phyloP scores from a whole-genome alignment of 139 green algal species.

The Haematococcus sp. region DNA sequence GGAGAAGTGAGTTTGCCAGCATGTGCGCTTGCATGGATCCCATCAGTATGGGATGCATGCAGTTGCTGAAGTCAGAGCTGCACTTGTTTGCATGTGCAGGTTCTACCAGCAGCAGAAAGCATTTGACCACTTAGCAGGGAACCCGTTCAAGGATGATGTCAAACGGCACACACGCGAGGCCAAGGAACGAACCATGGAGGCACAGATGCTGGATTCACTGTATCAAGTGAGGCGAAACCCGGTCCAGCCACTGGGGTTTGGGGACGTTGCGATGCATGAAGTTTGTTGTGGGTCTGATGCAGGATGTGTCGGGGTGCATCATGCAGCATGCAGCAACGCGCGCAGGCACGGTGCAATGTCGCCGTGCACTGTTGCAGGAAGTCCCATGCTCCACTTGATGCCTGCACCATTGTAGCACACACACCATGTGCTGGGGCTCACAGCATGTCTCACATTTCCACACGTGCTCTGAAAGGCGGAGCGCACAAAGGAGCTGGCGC shows the following conservation, averaged over 20 bases:
- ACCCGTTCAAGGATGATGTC: conserved; percentile 51
- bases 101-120: conserved; percentile 53
- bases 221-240: conserved; percentile 64
- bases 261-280: no score
- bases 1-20: conserved; percentile 30
- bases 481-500: conserved; percentile 32
- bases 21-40: not conserved
- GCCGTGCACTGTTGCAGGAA: no score
- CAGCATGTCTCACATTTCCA: not conserved
- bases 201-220: conserved; percentile 47
- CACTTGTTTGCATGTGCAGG: conserved; percentile 18
- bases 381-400: no score
- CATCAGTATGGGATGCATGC: not conserved
- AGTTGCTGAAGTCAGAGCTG: not conserved
- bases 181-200: conserved; percentile 44
- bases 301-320: no score
- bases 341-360: no score
- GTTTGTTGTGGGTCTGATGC: no score
- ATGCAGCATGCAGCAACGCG: not conserved
- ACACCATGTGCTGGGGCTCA: no score
- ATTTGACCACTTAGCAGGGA: conserved; percentile 28
- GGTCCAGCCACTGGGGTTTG: no score
- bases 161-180: conserved; percentile 39
- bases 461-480: conserved; percentile 25
- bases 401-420: no score